Base-by-base conservation (phyloP, 345 rosid genomes). In the Pistacia vera region DNA sequence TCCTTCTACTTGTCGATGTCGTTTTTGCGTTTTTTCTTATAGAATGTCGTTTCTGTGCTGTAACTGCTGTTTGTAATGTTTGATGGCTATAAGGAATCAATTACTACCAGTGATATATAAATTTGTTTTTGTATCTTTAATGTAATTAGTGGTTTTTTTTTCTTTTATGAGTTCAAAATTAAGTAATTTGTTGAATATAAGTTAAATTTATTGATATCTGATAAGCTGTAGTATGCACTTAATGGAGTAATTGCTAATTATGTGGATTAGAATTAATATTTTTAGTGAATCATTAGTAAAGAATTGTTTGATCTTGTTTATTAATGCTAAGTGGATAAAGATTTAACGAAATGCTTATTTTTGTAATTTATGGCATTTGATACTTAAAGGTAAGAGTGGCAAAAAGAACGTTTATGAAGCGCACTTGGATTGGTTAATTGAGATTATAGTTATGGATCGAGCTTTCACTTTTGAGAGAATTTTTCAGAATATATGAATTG, bases 21-120 rank as follows among this genome's bases (percentile, higher is more conserved):
- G 35, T 30, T 70, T 41, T 10, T 60, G 17, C 62, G 72, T 5
- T 36, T 65, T 67, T 72, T 61, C 10, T 57, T 51, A 46, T 69
- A 14, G 18, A 52, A 52, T 11, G 33, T 28, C 11, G 35, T 30
- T 70, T 38, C 9, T 58, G n/a, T n/a, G n/a, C n/a, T n/a, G n/a
- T n/a, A n/a, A n/a, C 12, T 65, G 76, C 8, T 44, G 61, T 70
- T 72, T 60, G 76, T 73, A 74, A 51, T 79, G 63, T 75, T 76
- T 80, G 71, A 70, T 75, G 70, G 72, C 28, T 69, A 70, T 51
- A 38, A 73, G 4, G 30, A 28, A 28, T 28, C 13, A 49, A 63
- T 79, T 68, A 64, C 33, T 54, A 63, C 33, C 18, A 17, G 38
- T 35, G 55, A 17, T 51, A 17, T 52, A 63, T 51, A 52, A 12